Percentiles rank a stretch among this genome's conserved stretches.
These are phyloP conservation scores for Quercus phellos DNA, from an alignment of 331 rosid genomes.

Conservation along the genomic window DNA sequence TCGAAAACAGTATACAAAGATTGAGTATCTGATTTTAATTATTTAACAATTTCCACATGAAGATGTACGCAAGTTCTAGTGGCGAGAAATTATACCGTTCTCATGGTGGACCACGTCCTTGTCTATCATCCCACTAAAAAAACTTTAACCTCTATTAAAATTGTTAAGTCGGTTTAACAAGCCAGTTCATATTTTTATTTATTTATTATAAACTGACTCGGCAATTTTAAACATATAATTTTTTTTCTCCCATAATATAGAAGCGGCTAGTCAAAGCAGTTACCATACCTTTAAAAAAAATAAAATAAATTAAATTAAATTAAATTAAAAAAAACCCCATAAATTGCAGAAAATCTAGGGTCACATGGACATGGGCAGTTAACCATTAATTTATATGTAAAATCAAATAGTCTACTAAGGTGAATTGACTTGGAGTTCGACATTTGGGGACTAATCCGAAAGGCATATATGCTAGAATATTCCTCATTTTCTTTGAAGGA, in stretches of 20 bases:
- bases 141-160: too few species aligned
- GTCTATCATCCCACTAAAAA: too few species aligned
- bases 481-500: conserved; percentile 26
- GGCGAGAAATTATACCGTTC: too few species aligned
- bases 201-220: too few species aligned
- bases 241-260: too few species aligned
- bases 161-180: too few species aligned
- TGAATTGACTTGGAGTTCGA: conserved; percentile 37
- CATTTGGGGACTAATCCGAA: conserved; percentile 27
- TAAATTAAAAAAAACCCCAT: background rate
- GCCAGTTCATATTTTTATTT: too few species aligned
- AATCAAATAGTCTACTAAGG: conserved; percentile 3
- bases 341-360: background rate
- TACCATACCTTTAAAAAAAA: background rate
- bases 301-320: too few species aligned
- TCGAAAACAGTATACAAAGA: background rate
- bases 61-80: background rate
- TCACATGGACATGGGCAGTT: background rate
- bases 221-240: too few species aligned
- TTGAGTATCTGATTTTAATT: background rate
- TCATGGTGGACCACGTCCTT: accelerated
- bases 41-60: background rate
- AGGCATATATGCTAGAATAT: conserved; percentile 59
- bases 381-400: background rate
- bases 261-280: background rate